A percentile compares a stretch with the other conserved stretches of the same genome.
phyloP scores from a whole-genome alignment of 1,139 yeast species.

The Kodamaea arcana region DNA sequence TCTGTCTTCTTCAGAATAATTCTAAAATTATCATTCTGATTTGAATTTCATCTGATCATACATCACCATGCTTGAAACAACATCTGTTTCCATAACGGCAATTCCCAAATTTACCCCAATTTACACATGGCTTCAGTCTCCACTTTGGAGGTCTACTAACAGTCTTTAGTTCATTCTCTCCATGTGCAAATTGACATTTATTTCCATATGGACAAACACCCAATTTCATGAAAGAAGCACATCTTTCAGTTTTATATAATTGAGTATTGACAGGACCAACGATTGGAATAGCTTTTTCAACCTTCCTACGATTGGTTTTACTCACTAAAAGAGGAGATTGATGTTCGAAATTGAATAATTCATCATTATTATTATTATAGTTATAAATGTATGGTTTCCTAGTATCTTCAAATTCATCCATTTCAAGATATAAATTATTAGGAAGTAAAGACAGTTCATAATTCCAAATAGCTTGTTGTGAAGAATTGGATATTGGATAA shows the following conservation, averaged over 20 bases:
- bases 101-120: constrained; percentile 77
- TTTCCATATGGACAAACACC: constrained; percentile 83
- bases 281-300: constrained; percentile 5
- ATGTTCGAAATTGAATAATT: constrained; percentile 24
- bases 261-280: constrained; percentile 55
- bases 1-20: too few species aligned
- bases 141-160: constrained; percentile 80
- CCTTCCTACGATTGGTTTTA: constrained; percentile 5
- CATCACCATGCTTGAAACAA: constrained; percentile 77
- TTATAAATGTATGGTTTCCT: neutral
- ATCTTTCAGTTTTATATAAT: constrained; percentile 85
- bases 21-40: too few species aligned
- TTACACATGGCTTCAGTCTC: constrained; percentile 88
- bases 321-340: neutral
- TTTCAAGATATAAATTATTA: constrained; percentile 13
- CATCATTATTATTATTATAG: constrained; percentile 12
- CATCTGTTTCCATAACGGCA: constrained; percentile 91
- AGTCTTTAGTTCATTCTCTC: constrained; percentile 66
- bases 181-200: constrained; percentile 95
- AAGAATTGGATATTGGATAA: constrained; percentile 1
- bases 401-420: constrained; percentile 3
- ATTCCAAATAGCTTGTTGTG: constrained; percentile 6
- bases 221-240: constrained; percentile 70
- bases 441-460: constrained; percentile 21
- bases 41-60: too few species aligned